Evolutionary conservation across 1,139 yeast species (phyloP).

Genomic region (Hyphopichia fennica): DNA sequence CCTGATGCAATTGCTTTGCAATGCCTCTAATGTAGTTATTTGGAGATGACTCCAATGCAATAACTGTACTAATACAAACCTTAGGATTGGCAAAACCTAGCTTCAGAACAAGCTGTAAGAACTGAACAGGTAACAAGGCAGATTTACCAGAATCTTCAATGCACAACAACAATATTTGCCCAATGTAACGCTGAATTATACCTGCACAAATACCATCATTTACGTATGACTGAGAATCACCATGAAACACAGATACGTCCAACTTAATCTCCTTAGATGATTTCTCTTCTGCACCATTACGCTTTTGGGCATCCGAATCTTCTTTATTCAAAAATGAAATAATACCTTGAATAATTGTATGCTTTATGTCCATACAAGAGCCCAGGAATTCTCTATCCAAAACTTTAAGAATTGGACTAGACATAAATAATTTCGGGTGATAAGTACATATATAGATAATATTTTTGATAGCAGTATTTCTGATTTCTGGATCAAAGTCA

Average conservation of each 20-base stretch:
- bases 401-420: conserved; percentile 50
- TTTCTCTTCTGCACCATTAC: conserved; percentile 33
- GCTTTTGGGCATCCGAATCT: conserved; percentile 44
- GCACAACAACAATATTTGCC: conserved; percentile 49
- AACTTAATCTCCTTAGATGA: conserved; percentile 27
- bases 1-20: conserved; percentile 54
- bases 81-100: conserved; percentile 79
- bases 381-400: conserved; percentile 52
- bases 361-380: conserved; percentile 34
- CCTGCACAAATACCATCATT: conserved; percentile 76
- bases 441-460: conserved; percentile 57
- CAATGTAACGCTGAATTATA: conserved; percentile 62
- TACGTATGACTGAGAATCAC: conserved; percentile 43
- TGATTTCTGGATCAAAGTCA: conserved; percentile 28
- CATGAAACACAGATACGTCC: conserved; percentile 57
- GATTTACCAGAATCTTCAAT: conserved; percentile 40
- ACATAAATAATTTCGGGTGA: conserved; percentile 62
- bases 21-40: conserved; percentile 40
- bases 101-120: conserved; percentile 54
- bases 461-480: conserved; percentile 56
- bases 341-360: conserved; percentile 55
- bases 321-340: conserved; percentile 54
- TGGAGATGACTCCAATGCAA: conserved; percentile 66
- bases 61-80: conserved; percentile 61
- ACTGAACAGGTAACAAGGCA: conserved; percentile 52